A percentile compares a stretch with the other conserved stretches of the same genome.
These are phyloP conservation scores for Cordyceps cateniannulata DNA, from an alignment of 2,329 filamentous ascomycete species.

Conservation along the genomic window DNA sequence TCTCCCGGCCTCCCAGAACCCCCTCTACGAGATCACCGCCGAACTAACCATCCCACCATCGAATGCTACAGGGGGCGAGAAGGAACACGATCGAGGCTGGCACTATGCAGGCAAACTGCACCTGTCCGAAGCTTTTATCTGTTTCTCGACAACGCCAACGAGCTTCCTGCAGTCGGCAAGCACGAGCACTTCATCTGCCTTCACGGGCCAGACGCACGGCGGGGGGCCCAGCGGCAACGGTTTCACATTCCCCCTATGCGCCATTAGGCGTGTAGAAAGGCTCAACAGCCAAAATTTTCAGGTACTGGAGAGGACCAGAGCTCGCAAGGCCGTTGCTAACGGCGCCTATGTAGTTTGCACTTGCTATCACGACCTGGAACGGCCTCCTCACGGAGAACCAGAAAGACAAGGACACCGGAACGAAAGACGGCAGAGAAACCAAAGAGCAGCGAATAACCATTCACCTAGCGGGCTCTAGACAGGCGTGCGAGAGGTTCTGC, in stretches of 20 bases:
- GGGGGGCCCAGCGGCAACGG: slow-evolving; percentile 91
- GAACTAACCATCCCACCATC: slow-evolving; percentile 81
- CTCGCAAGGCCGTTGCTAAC: neutral
- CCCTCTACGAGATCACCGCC: slow-evolving; percentile 91
- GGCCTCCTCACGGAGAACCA: slow-evolving; percentile 51
- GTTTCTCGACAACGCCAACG: slow-evolving; percentile 89
- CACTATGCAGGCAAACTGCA: slow-evolving; percentile 91
- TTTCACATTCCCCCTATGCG: slow-evolving; percentile 88
- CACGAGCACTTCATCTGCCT: slow-evolving; percentile 71
- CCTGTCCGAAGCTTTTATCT: slow-evolving; percentile 88
- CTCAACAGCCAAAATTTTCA: slow-evolving; percentile 86
- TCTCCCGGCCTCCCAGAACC: slow-evolving; percentile 84
- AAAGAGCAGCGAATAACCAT: slow-evolving; percentile 82
- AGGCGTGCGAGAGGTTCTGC: slow-evolving; percentile 90
- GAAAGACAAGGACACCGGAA: slow-evolving; percentile 39
- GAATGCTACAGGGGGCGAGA: slow-evolving; percentile 64
- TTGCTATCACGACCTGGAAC: slow-evolving; percentile 96
- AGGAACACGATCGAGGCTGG: slow-evolving; percentile 66
- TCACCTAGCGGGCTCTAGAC: slow-evolving; percentile 81
- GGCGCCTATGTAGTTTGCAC: slow-evolving; percentile 58
- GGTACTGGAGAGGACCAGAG: slow-evolving; percentile 29
- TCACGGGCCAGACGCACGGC: slow-evolving; percentile 88
- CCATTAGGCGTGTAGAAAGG: slow-evolving; percentile 85
- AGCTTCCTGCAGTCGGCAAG: slow-evolving; percentile 80
- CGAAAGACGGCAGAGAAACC: slow-evolving; percentile 36